Base-by-base conservation (phyloP, 2,329 filamentous ascomycete species). In the Beauveria sp. region DNA sequence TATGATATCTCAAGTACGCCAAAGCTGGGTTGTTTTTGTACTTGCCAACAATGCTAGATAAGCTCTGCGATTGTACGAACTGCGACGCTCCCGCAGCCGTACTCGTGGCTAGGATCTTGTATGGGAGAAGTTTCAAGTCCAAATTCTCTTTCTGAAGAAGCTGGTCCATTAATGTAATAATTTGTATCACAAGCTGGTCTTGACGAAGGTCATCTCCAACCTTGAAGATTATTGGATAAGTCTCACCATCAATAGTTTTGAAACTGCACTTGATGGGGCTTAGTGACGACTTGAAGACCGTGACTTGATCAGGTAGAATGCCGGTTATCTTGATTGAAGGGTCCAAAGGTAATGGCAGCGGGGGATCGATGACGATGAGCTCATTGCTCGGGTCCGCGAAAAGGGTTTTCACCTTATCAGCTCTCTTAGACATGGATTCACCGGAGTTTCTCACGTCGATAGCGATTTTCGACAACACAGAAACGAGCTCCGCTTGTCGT, bases 161-260 rank as follows among this genome's bases (percentile, higher is more conserved):
- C 63, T 93, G 90, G 69, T 99, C 95, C 95, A 99, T 99, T 18
- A 99, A 83, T 0, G 91, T 96, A 72, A 99, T 97, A 70, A 98
- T 98, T 70, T 86, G 95, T 60, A 99, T 96, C 42, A 99, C 93
- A 2, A 99, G 84, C 72, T 99, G 95, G 71, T 99, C 95, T 75
- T 99, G 95, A 16, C 95, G 89, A 57, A 99, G 80, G 72, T 99
- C 95, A 71, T 99, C 95, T 42, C 95, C 95, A 1, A 92, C 92
- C 75, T 99, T 99, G 84, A 99, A 99, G 59, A 98, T 89, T 65
- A 99, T 89, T 10, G 93, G 89, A 71, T 98, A 99, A 63, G 88
- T 89, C 45, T 82, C 83, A 8, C 90, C 90, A 2, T 84, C 84
- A 0, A 84, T 82, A 0, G 93, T 96, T 70, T 89, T 93, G 77